These are phyloP conservation scores for Arabidopsis suecica DNA, from an alignment of 345 rosid species.

Conservation along the genomic window DNA sequence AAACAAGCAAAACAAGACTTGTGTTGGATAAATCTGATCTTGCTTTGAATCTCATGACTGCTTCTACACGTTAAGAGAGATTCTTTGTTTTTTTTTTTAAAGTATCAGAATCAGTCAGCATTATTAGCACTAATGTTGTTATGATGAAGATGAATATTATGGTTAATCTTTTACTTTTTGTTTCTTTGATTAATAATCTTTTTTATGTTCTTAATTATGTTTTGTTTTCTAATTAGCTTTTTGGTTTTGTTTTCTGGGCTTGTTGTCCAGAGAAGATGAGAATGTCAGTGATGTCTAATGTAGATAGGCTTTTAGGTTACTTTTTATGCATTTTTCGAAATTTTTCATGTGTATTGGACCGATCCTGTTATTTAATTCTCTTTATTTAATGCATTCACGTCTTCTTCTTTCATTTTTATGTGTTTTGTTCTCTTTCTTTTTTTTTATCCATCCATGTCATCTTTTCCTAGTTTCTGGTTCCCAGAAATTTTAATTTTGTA, in stretches of 20 bases:
- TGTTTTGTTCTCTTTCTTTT: constrained; percentile 9
- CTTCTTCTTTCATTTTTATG: background rate
- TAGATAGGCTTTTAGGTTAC: constrained; percentile 44
- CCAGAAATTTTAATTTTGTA: constrained; percentile 14
- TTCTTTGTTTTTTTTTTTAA: background rate
- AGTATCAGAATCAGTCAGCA: constrained; percentile 32
- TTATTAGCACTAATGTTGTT: constrained; percentile 38
- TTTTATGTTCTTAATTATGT: background rate
- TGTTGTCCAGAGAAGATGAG: constrained; percentile 49
- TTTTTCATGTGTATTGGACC: constrained; percentile 39
- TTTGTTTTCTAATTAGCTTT: constrained; percentile 26
- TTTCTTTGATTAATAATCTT: constrained; percentile 31
- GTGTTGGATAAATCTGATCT: constrained; percentile 80
- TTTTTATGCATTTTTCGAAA: constrained; percentile 41
- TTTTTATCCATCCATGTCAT: constrained; percentile 29
- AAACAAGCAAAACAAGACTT: constrained; percentile 66
- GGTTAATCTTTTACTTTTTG: constrained; percentile 7
- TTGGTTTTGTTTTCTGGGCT: constrained; percentile 27
- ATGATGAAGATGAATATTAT: constrained; percentile 21
- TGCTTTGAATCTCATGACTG: constrained; percentile 82
- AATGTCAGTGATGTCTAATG: constrained; percentile 56
- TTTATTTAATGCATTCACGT: constrained; percentile 37
- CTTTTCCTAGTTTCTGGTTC: constrained; percentile 36
- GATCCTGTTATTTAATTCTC: constrained; percentile 24
- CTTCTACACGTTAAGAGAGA: constrained; percentile 51